Evolutionary conservation across 306 rosid species (phyloP).

Genomic region (Parietaria judaica): DNA sequence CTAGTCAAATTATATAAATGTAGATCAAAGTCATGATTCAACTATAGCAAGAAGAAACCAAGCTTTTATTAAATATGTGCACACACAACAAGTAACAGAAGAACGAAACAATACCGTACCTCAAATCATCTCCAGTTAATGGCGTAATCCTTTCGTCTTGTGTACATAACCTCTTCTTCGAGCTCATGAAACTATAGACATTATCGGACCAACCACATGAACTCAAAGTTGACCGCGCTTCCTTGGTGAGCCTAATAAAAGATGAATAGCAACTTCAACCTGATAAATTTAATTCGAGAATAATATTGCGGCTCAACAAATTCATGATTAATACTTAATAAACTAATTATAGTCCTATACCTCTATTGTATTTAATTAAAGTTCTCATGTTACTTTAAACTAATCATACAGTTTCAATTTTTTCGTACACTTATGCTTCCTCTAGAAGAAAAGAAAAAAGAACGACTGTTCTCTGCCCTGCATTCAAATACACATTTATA

Average conservation of each 20-base stretch:
- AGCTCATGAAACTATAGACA: slow-evolving; percentile 51
- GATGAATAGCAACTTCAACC: slow-evolving; percentile 2
- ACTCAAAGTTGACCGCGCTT: slow-evolving; percentile 53
- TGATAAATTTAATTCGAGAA: neutral
- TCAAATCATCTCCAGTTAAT: slow-evolving; percentile 34
- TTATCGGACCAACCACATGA: slow-evolving; percentile 75
- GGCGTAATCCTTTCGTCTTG: slow-evolving; percentile 35
- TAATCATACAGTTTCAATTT: too few relatives aligned
- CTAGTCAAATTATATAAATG: too few relatives aligned
- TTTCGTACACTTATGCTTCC: too few relatives aligned
- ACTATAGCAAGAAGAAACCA: neutral
- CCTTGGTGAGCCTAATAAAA: slow-evolving; percentile 50
- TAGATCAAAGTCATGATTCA: too few relatives aligned
- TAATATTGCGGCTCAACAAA: neutral
- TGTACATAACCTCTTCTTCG: slow-evolving; percentile 48
- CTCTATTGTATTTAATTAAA: too few relatives aligned
- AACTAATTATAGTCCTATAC: too few relatives aligned
- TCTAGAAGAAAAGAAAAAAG: too few relatives aligned
- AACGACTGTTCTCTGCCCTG: too few relatives aligned
- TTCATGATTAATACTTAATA: neutral
- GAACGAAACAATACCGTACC: slow-evolving; percentile 32
- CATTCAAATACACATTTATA: too few relatives aligned
- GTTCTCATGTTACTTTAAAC: too few relatives aligned
- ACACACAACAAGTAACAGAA: neutral
- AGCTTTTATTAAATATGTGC: neutral